Evolutionary conservation across 345 rosid genomes (phyloP).

Genomic region (Syzygium oleosum): DNA sequence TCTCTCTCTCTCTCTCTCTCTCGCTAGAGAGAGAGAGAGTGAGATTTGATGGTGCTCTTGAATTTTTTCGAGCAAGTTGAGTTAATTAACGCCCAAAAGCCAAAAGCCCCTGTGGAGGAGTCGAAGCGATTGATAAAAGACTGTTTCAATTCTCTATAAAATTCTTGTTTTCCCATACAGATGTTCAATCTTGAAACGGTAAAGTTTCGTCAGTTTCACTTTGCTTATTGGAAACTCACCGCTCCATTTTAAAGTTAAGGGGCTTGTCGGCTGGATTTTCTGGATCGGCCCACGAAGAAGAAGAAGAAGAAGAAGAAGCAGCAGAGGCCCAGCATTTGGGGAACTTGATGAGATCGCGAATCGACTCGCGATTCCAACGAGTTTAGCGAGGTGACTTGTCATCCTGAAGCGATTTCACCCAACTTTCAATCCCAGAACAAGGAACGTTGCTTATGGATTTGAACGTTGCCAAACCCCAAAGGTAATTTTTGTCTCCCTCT

Average conservation of each 20-base stretch:
- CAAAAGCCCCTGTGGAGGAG: not conserved
- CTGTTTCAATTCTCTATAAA: not conserved
- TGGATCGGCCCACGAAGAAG: not conserved
- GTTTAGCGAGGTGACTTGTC: not conserved
- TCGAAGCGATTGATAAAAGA: not conserved
- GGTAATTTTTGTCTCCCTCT: not conserved
- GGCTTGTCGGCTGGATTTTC: not conserved
- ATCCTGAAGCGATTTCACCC: not conserved
- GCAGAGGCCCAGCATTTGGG: not conserved
- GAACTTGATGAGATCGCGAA: not conserved
- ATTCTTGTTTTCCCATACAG: not conserved
- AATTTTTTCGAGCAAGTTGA: not conserved
- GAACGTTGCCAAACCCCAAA: not conserved
- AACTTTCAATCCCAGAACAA: too few species aligned
- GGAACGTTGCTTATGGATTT: not conserved
- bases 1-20: too few species aligned
- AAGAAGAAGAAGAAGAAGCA: not conserved
- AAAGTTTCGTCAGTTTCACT: not conserved
- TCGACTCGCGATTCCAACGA: not conserved
- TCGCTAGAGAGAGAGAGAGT: not conserved
- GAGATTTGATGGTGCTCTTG: not conserved
- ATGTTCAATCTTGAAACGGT: not conserved
- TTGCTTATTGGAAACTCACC: not conserved
- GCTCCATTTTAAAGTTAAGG: not conserved
- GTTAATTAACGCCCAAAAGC: not conserved